Evolutionary conservation across 108 stramenopile genomes (phyloP).

Genomic region (Fragilariopsis cylindrus): DNA sequence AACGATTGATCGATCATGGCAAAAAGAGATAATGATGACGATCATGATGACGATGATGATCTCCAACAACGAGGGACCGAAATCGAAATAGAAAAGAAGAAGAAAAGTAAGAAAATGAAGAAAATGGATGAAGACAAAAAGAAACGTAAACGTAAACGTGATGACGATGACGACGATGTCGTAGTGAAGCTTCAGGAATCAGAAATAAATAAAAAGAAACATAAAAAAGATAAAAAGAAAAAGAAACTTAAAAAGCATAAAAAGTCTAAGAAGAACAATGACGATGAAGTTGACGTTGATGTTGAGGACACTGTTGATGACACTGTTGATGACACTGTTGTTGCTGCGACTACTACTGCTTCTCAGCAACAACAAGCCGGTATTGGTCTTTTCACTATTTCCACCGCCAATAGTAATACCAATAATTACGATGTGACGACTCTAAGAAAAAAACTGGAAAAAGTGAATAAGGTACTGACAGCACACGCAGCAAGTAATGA

Average conservation of each 20-base stretch:
- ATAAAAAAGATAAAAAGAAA: conserved; percentile 22
- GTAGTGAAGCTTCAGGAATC: background rate
- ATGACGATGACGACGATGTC: background rate
- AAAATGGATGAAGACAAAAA: conserved; percentile 9
- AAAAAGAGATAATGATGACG: too few relatives aligned
- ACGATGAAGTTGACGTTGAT: conserved; percentile 11
- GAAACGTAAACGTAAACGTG: background rate
- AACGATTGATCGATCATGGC: too few relatives aligned
- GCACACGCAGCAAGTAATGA: background rate
- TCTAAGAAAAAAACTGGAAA: conserved; percentile 15
- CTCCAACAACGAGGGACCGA: background rate
- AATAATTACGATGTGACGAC: conserved; percentile 8
- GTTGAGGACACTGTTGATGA: background rate
- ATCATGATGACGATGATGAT: too few relatives aligned
- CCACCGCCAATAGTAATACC: background rate
- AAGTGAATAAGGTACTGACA: conserved; percentile 9
- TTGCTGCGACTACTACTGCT: background rate
- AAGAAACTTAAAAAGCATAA: conserved; percentile 15
- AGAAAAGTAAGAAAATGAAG: conserved; percentile 13
- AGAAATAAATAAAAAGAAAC: conserved; percentile 16
- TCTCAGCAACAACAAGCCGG: background rate
- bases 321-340: too few relatives aligned
- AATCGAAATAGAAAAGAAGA: background rate
- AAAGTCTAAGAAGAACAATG: background rate
- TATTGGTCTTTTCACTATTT: too few relatives aligned